Conservation (phyloP, 2,329 filamentous ascomycete genomes). For the Aspergillus novoparasiticus region DNA sequence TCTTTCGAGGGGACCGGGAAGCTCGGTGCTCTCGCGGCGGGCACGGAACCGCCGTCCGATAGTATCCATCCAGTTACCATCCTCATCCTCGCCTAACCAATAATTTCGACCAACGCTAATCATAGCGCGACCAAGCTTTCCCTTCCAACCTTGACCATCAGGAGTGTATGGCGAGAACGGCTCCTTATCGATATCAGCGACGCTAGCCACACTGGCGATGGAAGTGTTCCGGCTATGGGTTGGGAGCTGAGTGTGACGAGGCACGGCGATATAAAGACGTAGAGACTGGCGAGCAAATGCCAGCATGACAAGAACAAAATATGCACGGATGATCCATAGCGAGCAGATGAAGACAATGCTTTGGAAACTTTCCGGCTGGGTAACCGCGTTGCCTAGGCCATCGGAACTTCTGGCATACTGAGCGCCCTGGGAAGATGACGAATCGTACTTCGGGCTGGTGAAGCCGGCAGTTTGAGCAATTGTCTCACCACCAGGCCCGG, state of each 20-base stretch:
- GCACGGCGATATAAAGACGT: conserved; percentile 57
- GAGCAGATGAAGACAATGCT: conserved; percentile 75
- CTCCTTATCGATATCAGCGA: conserved; percentile 57
- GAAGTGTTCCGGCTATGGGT: conserved; percentile 48
- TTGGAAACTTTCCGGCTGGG: conserved; percentile 68
- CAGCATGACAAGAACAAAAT: conserved; percentile 82
- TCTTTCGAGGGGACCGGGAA: conserved; percentile 52
- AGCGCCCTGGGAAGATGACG: conserved; percentile 56
- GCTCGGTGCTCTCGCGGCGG: conserved; percentile 45
- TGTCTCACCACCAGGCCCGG: conserved; percentile 55
- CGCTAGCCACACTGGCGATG: conserved; percentile 51
- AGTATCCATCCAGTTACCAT: conserved; percentile 67
- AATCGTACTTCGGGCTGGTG: conserved; percentile 64
- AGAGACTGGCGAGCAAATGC: conserved; percentile 78
- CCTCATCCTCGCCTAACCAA: conserved; percentile 71
- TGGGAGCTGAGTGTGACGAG: conserved; percentile 41
- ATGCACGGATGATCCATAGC: conserved; percentile 75
- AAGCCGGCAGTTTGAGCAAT: conserved; percentile 68
- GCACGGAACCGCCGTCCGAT: conserved; percentile 63
- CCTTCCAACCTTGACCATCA: conserved; percentile 78
- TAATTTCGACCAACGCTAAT: conserved; percentile 72
- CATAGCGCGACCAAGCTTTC: conserved; percentile 77
- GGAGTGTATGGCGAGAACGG: conserved; percentile 70
- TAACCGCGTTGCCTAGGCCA: conserved; percentile 64
- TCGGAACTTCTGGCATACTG: conserved; percentile 40